Base-by-base conservation (phyloP, 2,329 filamentous ascomycete genomes). In the Lasiodiplodia hormozganensis region DNA sequence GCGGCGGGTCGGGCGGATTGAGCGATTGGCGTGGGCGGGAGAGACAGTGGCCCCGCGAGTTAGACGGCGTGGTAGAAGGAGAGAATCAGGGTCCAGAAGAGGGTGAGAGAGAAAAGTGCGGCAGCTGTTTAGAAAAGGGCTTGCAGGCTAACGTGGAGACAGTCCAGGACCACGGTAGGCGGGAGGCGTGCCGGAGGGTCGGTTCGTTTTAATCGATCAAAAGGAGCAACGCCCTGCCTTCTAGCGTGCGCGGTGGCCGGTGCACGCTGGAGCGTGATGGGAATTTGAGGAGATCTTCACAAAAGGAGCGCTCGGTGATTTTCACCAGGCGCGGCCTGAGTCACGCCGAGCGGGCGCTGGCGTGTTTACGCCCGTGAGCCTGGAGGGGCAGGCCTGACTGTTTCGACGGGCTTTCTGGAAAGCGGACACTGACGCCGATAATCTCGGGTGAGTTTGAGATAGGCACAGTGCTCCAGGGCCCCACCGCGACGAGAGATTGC, bases 101-200 rank as follows among this genome's bases (percentile, higher is more conserved):
- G 75, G 72, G 74, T 76, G 69, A 76, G 76, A 79, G 78, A 79
- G 78, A 78, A 80, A 68, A 68, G 67, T 53, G 75, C 75, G 77
- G 77, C 75, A 74, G 78, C 73, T 73, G 76, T 76, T 79, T 68
- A 76, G 75, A 73, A 78, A 78, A 78, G 76, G 78, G 74, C 74
- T 76, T 78, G 62, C 40, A 64, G 65, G 68, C 47, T 40, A 68
- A 66, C 62, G 76, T 78, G 77, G 77, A 77, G 76, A 76, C 71
- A 73, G 73, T 77, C 78, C 79, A 77, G 78, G 74, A 75, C 76
- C 75, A 80, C 78, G 79, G 79, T 80, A 79, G 75, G 74, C 77
- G 78, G 78, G 76, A 78, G 75, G 74, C 75, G 73, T 78, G 76
- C 76, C 77, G 78, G 74, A 73, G 73, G 70, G 74, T 75, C 75